Evolutionary conservation across 176 grass and related monocot genomes (phyloP).

Genomic region (Melocanna baccifera): DNA sequence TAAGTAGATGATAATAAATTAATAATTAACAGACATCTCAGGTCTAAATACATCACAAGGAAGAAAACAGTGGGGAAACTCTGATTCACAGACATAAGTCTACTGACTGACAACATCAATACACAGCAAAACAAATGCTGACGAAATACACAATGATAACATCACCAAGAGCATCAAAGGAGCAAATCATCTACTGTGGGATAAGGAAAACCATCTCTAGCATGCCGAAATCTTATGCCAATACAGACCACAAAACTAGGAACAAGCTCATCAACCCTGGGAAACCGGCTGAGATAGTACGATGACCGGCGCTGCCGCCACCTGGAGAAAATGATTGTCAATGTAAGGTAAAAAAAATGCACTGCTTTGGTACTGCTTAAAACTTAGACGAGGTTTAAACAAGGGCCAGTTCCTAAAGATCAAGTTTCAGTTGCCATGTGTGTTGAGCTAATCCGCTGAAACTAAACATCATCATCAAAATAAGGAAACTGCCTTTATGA

Average conservation of each 20-base stretch:
- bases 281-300: neutral
- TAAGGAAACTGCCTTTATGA: neutral
- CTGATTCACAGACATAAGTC: neutral
- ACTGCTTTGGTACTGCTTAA: neutral
- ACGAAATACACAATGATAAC: neutral
- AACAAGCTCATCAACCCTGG: slow-evolving; percentile 34
- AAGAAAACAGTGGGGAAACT: neutral
- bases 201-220: neutral
- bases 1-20: neutral
- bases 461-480: neutral
- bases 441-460: neutral
- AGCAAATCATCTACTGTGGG: slow-evolving; percentile 13
- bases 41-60: neutral
- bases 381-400: neutral
- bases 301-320: slow-evolving; percentile 14
- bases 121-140: slow-evolving; percentile 43
- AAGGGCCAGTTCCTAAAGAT: neutral
- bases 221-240: slow-evolving; percentile 15
- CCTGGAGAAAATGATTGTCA: slow-evolving; percentile 15
- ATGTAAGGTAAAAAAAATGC: neutral
- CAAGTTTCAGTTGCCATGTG: neutral
- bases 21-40: neutral
- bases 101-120: neutral
- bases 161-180: neutral
- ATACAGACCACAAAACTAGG: slow-evolving; percentile 32